Base-by-base conservation (phyloP, 2,329 filamentous ascomycete genomes). In the Leptographium lundbergii region DNA sequence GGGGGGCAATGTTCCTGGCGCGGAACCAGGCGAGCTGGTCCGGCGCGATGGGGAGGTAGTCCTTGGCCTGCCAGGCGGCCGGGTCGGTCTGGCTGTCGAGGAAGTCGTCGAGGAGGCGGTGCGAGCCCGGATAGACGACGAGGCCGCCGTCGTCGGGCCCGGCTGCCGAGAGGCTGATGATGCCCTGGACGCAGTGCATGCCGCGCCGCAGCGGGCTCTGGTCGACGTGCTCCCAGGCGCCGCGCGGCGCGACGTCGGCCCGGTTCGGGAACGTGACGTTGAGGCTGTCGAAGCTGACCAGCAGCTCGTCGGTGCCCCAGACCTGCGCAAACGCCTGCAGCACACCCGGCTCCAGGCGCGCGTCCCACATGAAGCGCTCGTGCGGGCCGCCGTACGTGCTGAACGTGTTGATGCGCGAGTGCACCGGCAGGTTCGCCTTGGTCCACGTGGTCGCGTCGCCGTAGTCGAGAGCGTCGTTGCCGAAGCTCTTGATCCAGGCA, bases 301-400 rank as follows among this genome's bases (percentile, higher is more conserved):
- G 63, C 7, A 74, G 66, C 50, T 74, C 69, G 14, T 68, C 59
- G 0, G 70, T 72, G 17, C 65, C 68, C 70, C 71, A 74, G 19
- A 74, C 50, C 10, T 69, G 71, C 34, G 68, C 70, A 57, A 76
- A 77, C 0, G 68, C 65, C 2, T 68, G 67, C 17, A 75, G 13
- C 1, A 75, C 68, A 10, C 66, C 69, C 0, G 72, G 72, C 61
- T 76, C 73, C 45, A 64, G 61, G 14, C 71, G 68, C 5, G 70
- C 67, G 6, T 66, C 69, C 72, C 73, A 75, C 58, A 73, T 68
- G 58, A 72, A 73, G 51, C 69, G 68, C 61, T 75, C 73, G 64
- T 75, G 72, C 1, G 65, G 61, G 34, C 68, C 66, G 54, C 63
- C 56, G 59, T 74, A 74, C 1, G 45, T 54, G 29, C 59, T 42